These are phyloP conservation scores for Carex scoparia DNA, from an alignment of 176 grass and related monocot genomes.

Conservation along the genomic window DNA sequence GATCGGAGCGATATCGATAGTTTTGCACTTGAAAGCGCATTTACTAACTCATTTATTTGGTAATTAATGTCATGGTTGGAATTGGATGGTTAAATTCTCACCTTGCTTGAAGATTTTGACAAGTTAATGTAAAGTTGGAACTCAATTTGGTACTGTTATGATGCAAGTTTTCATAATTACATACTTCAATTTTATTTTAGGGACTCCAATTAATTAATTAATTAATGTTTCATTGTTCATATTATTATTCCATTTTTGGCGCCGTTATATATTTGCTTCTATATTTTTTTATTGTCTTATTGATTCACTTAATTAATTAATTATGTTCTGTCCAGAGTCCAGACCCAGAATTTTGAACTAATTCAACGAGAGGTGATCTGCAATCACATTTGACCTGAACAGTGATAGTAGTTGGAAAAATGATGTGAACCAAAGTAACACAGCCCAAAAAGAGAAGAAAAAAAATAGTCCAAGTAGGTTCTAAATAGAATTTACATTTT, in stretches of 20 bases:
- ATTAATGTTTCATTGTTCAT: background rate
- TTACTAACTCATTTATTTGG: background rate
- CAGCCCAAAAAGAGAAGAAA: too few relatives aligned
- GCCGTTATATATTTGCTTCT: background rate
- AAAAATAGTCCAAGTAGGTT: background rate
- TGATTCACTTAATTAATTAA: background rate
- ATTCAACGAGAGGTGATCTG: background rate
- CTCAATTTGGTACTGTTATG: background rate
- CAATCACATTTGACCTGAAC: too few relatives aligned
- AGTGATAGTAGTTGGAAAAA: too few relatives aligned
- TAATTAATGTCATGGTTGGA: slow-evolving; percentile 5
- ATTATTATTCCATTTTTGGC: background rate
- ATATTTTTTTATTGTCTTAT: background rate
- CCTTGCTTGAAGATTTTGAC: background rate
- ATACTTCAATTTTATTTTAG: slow-evolving; percentile 8
- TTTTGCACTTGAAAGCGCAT: background rate
- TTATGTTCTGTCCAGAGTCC: background rate
- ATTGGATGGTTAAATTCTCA: background rate
- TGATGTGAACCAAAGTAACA: too few relatives aligned
- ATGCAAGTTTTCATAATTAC: slow-evolving; percentile 4
- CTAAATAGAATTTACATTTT: background rate
- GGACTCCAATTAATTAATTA: background rate
- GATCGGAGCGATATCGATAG: background rate
- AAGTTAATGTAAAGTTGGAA: slow-evolving; percentile 8
- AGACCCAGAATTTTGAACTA: background rate